phyloP scores from a whole-genome alignment of 768 basidiomycete genomes.

The Leccinum longicurvipes region DNA sequence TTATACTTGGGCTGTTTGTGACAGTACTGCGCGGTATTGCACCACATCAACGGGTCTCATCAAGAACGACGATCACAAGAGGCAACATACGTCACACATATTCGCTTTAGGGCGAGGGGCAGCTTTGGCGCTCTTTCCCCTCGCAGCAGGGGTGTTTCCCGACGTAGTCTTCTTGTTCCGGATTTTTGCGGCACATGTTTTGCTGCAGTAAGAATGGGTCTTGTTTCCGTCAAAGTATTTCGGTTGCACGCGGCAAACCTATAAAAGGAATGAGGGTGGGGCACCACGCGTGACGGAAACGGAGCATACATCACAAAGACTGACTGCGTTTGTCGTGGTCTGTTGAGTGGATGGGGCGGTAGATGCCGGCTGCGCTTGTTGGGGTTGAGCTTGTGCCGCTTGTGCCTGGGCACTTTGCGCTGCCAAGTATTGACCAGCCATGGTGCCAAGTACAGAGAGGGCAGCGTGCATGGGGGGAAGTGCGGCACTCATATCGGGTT shows the following conservation, averaged over 20 bases:
- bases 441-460: constrained; percentile 34
- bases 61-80: constrained; percentile 3
- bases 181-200: constrained; percentile 52
- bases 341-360: constrained; percentile 13
- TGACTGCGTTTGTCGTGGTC: constrained; percentile 27
- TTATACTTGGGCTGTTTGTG: constrained; percentile 56
- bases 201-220: constrained; percentile 57
- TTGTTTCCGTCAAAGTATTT: constrained; percentile 55
- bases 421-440: constrained; percentile 36
- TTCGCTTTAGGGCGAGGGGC: constrained; percentile 26
- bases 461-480: constrained; percentile 36
- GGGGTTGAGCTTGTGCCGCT: constrained; percentile 23
- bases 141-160: constrained; percentile 27
- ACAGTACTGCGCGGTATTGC: constrained; percentile 43
- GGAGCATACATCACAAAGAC: constrained; percentile 49
- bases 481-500: constrained; percentile 25
- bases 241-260: constrained; percentile 56
- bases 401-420: constrained; percentile 30
- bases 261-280: constrained; percentile 3
- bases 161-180: constrained; percentile 29
- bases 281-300: constrained; percentile 1
- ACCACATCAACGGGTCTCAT: constrained; percentile 1
- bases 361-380: constrained; percentile 20
- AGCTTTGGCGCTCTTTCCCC: constrained; percentile 25
- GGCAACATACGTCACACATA: constrained; percentile 49